A percentile compares a stretch with the other conserved stretches of the same genome.
phyloP scores from a whole-genome alignment of 495 filamentous ascomycete species.

The Hyaloscypha hepaticicola region DNA sequence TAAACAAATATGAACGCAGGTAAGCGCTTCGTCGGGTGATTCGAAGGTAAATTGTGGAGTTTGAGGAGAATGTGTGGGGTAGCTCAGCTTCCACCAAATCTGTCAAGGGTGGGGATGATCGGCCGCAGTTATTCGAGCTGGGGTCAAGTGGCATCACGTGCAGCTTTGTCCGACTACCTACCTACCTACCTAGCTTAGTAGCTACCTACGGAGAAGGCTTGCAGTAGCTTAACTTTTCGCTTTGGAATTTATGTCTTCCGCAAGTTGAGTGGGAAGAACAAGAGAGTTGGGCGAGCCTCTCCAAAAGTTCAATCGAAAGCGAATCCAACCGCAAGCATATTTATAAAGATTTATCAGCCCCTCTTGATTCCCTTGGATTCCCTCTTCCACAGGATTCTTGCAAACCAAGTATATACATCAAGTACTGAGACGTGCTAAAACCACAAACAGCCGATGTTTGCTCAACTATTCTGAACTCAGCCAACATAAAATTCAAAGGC shows the following conservation, averaged over 20 bases:
- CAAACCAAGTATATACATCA: background rate
- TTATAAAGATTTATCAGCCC: background rate
- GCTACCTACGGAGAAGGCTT: too few relatives aligned
- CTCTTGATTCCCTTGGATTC: background rate
- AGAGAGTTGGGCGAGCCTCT: too few relatives aligned
- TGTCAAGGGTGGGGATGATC: background rate
- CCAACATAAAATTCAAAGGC: constrained; percentile 37
- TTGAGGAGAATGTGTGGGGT: background rate
- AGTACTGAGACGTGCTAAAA: background rate
- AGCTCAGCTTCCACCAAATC: background rate
- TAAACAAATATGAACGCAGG: background rate
- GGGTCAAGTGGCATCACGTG: too few relatives aligned
- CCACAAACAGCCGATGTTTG: background rate
- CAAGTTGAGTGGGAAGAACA: too few relatives aligned
- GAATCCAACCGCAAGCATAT: background rate
- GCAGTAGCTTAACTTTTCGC: too few relatives aligned
- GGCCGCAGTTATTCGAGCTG: background rate
- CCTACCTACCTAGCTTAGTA: too few relatives aligned
- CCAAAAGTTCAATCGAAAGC: background rate
- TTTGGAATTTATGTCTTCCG: too few relatives aligned
- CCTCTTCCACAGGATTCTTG: background rate
- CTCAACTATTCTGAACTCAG: background rate
- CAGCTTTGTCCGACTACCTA: too few relatives aligned
- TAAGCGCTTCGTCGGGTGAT: background rate
- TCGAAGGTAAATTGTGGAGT: background rate